Conservation (phyloP, 495 filamentous ascomycete genomes). For the Evansstolkia leycettana region DNA sequence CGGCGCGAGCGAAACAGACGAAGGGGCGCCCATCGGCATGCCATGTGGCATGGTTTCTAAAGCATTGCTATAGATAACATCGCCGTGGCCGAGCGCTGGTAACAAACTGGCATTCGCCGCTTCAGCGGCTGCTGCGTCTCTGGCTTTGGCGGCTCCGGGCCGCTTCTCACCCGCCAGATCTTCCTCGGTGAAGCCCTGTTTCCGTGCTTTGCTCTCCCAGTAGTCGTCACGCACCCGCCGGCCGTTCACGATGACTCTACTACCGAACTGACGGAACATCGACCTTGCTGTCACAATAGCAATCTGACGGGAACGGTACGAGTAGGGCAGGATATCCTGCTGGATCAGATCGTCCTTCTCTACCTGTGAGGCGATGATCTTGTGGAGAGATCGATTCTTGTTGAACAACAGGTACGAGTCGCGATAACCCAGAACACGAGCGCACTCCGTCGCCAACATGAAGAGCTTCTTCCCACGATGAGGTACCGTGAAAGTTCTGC, state of each 20-base stretch:
- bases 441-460: constrained; percentile 98
- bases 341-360: constrained; percentile 95
- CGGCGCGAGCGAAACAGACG: constrained; percentile 51
- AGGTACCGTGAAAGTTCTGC: constrained; percentile 86
- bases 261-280: constrained; percentile 99
- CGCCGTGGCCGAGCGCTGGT: constrained; percentile 47
- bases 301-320: constrained; percentile 94
- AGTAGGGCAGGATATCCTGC: constrained; percentile 93
- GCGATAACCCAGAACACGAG: constrained; percentile 83
- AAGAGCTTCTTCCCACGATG: constrained; percentile 86
- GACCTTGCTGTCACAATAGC: constrained; percentile 97
- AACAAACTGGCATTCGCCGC: constrained; percentile 36
- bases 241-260: constrained; percentile 79
- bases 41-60: constrained; percentile 55
- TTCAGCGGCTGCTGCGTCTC: constrained; percentile 50
- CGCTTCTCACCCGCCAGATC: constrained; percentile 94
- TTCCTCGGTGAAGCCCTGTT: constrained; percentile 97
- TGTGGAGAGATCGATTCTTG: constrained; percentile 94
- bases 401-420: constrained; percentile 98
- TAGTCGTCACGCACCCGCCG: constrained; percentile 93
- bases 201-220: constrained; percentile 93
- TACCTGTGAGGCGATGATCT: constrained; percentile 92
- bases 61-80: constrained; percentile 74
- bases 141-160: constrained; percentile 78
- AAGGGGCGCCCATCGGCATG: constrained; percentile 53